Evolutionary conservation across 2,329 filamentous ascomycete genomes (phyloP).

Genomic region (Cercospora nicotianae): DNA sequence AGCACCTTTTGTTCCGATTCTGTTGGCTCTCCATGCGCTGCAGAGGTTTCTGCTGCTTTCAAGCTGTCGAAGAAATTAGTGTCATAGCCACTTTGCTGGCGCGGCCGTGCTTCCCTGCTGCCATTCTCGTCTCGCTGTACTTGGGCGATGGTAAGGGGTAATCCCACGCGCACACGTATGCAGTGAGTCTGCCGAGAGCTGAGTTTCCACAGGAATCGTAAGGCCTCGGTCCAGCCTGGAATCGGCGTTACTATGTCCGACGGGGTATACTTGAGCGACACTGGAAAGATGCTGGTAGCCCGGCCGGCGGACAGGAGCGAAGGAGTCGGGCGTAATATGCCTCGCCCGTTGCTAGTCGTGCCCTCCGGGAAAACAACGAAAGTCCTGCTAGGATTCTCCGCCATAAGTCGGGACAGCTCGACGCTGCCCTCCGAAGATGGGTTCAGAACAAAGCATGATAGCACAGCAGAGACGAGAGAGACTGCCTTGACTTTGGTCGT

Average conservation of each 20-base stretch:
- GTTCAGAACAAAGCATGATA: slow-evolving; percentile 51
- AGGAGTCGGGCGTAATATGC: slow-evolving; percentile 79
- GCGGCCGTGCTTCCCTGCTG: slow-evolving; percentile 27
- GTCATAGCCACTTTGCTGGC: slow-evolving; percentile 41
- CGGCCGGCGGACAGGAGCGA: slow-evolving; percentile 68
- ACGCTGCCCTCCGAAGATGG: slow-evolving; percentile 30
- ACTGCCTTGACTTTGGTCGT: slow-evolving; percentile 69
- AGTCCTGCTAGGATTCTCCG: slow-evolving; percentile 68
- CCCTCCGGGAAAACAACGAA: slow-evolving; percentile 91
- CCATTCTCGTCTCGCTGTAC: slow-evolving; percentile 29
- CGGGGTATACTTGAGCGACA: slow-evolving; percentile 86
- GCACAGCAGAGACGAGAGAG: slow-evolving; percentile 72
- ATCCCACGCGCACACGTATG: slow-evolving; percentile 87
- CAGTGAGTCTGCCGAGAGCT: slow-evolving; percentile 82
- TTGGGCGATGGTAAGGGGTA: slow-evolving; percentile 56
- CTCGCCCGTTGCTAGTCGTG: slow-evolving; percentile 89
- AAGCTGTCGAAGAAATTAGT: slow-evolving; percentile 51
- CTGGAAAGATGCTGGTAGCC: slow-evolving; percentile 77
- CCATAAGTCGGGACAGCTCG: slow-evolving; percentile 54
- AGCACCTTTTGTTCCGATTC: slow-evolving; percentile 68
- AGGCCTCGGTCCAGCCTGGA: slow-evolving; percentile 62
- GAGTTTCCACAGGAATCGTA: slow-evolving; percentile 79
- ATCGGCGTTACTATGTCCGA: slow-evolving; percentile 88
- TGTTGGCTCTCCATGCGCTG: slow-evolving; percentile 32
- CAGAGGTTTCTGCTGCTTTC: slow-evolving; percentile 32